Conservation (phyloP, 345 rosid genomes). For the Fremontodendron californicum region DNA sequence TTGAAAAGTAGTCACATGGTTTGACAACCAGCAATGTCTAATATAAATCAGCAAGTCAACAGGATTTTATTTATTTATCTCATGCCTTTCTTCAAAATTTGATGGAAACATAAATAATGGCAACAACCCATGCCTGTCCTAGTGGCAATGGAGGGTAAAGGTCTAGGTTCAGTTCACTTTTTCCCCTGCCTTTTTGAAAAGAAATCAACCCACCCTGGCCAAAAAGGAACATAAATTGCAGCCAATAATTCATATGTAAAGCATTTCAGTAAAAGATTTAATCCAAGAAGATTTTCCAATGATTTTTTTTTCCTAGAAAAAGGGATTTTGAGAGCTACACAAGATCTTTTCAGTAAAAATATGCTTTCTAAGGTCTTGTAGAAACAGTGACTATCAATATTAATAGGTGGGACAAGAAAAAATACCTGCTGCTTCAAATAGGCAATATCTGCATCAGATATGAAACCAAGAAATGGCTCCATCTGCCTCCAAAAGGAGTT, state of each 20-base stretch:
- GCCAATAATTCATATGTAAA: background rate
- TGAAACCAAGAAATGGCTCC: slow-evolving; percentile 69
- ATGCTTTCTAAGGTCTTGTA: background rate
- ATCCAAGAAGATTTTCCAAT: background rate
- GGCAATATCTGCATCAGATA: slow-evolving; percentile 63
- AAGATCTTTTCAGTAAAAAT: background rate
- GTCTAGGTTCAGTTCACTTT: slow-evolving; percentile 3
- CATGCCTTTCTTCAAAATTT: background rate
- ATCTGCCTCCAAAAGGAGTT: slow-evolving; percentile 77
- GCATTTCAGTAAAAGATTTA: background rate
- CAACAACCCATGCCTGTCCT: background rate
- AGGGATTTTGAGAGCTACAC: background rate
- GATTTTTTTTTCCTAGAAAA: background rate
- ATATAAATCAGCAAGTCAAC: background rate
- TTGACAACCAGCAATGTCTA: background rate
- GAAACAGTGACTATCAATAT: background rate
- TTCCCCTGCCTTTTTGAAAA: background rate
- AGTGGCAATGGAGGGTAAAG: background rate
- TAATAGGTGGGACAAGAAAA: background rate
- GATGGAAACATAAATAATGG: background rate
- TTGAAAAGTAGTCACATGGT: background rate
- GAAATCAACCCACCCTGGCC: background rate
- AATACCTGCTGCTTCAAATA: slow-evolving; percentile 71
- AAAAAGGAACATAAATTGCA: slow-evolving; percentile 3
- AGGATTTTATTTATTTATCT: slow-evolving; percentile 2